phyloP scores from a whole-genome alignment of 768 basidiomycete genomes.

The Crepidotus variabilis region DNA sequence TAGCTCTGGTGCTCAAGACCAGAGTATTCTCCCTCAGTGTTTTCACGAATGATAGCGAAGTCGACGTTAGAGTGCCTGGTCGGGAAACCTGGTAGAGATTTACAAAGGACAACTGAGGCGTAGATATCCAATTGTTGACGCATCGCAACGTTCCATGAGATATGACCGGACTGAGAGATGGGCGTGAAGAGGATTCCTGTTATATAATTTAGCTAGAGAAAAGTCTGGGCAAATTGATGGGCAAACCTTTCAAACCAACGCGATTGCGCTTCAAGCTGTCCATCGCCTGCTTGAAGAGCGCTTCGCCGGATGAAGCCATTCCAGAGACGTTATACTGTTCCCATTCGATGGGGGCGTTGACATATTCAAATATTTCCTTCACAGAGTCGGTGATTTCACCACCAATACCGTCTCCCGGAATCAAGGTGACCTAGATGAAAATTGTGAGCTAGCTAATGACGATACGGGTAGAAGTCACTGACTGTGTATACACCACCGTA shows the following conservation, averaged over 20 bases:
- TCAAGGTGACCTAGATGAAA: constrained; percentile 78
- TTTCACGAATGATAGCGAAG: constrained; percentile 99
- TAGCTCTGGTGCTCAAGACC: constrained; percentile 97
- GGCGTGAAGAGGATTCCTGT: constrained; percentile 98
- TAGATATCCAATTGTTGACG: constrained; percentile 99
- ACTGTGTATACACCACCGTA: constrained; percentile 94
- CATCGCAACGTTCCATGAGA: constrained; percentile 99
- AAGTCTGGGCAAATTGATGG: background rate
- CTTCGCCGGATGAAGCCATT: constrained; percentile 90
- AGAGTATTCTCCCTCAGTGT: constrained; percentile 99
- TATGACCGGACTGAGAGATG: constrained; percentile 92
- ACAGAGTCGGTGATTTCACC: constrained; percentile 97
- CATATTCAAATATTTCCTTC: constrained; percentile 96
- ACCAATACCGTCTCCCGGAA: constrained; percentile 97
- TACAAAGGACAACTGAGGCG: constrained; percentile 97
- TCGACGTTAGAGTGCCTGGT: constrained; percentile 97
- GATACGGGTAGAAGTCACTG: constrained; percentile 21
- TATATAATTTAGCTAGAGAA: constrained; percentile 6
- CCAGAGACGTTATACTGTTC: constrained; percentile 98
- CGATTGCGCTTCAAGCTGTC: constrained; percentile 96
- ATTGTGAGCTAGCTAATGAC: constrained; percentile 18
- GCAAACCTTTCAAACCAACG: constrained; percentile 93
- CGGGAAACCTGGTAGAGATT: constrained; percentile 92
- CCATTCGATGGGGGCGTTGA: constrained; percentile 99
- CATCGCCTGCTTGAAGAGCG: constrained; percentile 96